Conservation (phyloP, 2,329 filamentous ascomycete genomes). For the Nemania serpens region DNA sequence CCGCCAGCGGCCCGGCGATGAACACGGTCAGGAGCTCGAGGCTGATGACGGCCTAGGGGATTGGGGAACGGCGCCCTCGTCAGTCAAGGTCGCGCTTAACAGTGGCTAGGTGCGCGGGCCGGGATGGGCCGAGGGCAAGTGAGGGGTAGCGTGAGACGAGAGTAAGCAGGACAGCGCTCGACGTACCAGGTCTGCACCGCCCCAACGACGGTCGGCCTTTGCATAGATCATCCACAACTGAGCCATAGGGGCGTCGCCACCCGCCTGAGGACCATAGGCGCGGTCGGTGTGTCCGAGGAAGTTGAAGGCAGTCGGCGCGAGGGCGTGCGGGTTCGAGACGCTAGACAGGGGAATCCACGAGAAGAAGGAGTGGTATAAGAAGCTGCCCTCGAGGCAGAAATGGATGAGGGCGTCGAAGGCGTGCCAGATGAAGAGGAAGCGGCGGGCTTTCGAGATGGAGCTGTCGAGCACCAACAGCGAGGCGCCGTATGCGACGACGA, state of each 20-base stretch:
- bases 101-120: neutral
- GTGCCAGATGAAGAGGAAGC: slow-evolving; percentile 92
- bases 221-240: slow-evolving; percentile 73
- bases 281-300: slow-evolving; percentile 56
- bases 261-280: slow-evolving; percentile 63
- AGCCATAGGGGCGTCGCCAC: slow-evolving; percentile 58
- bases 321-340: slow-evolving; percentile 42
- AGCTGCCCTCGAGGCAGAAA: slow-evolving; percentile 86
- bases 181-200: slow-evolving; percentile 61
- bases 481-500: slow-evolving; percentile 53
- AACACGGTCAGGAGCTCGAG: slow-evolving; percentile 70
- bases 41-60: slow-evolving; percentile 59
- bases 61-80: neutral
- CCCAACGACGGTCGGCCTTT: slow-evolving; percentile 67
- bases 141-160: neutral
- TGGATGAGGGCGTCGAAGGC: slow-evolving; percentile 91
- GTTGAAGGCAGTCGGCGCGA: slow-evolving; percentile 56
- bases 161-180: slow-evolving; percentile 5
- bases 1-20: slow-evolving; percentile 63
- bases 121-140: neutral
- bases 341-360: slow-evolving; percentile 48
- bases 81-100: neutral
- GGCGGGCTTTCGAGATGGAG: slow-evolving; percentile 55
- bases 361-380: slow-evolving; percentile 94
- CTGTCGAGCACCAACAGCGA: slow-evolving; percentile 55